Evolutionary conservation across 108 stramenopile genomes (phyloP), one percentile per base, ranked within the genome.

Genomic region (Nitzschia putrida): DNA sequence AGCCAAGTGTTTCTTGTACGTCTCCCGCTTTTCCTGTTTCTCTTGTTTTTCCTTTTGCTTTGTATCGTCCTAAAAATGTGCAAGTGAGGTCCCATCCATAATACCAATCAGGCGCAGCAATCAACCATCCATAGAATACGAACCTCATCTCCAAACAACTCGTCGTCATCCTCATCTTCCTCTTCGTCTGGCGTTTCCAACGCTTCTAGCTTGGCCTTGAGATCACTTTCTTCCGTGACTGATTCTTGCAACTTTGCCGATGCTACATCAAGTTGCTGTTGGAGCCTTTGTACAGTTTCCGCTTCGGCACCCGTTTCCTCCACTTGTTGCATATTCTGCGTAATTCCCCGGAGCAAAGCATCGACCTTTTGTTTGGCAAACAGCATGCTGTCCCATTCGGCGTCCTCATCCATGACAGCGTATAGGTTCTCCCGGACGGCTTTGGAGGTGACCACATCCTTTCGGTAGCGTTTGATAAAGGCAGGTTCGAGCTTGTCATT

Each of bases 361-460:
- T 88, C 86, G 52, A 90, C 88, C 70, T 86, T 90, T 7, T 65
- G 73, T 40, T 87, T 80, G 0, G 88, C 88, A 37, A 76, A 78
- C 12, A 80, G 61, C 77, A 90, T 76, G 21, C 76, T 80, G 54
- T 90, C 88, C 86, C 87, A 93, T 73, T 93, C 88, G 11, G 77
- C 58, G 69, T 94, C 90, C 69, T 94, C 90, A 57, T 94, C 92
- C 79, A 94, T 83, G 21, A 94, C 85, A 7, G 60, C 69, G 75
- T 94, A 89, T 0, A 94, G 74, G 67, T 83, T 87, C 5, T 86
- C 73, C 29, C 88, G 78, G 13, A 94, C 92, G 0, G 88, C 83
- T 11, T 77, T 72, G 40, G 88, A 87, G 24, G 88, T 81, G 20
- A 94, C 82, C 22, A 81, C 55, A 74, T 94, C 92, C 39, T 78